These are phyloP conservation scores for Coemansia brasiliensis DNA, from an alignment of 192 early-diverging fungal species.

Conservation along the genomic window DNA sequence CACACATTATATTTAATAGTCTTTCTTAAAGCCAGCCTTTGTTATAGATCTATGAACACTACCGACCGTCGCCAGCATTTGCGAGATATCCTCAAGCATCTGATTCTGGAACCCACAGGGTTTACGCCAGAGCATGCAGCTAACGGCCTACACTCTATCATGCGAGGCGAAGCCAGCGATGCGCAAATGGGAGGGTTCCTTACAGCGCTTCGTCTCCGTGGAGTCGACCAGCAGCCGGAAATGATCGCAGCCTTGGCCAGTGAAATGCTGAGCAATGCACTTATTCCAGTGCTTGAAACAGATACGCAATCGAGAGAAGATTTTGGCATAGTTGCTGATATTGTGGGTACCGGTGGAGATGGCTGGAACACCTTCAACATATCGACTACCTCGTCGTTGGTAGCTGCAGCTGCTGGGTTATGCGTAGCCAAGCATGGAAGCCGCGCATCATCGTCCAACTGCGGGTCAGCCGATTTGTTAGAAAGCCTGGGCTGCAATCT, in stretches of 20 bases:
- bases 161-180: conserved; percentile 73
- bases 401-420: conserved; percentile 88
- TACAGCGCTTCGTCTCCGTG: conserved; percentile 67
- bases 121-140: conserved; percentile 64
- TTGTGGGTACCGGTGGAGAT: conserved; percentile 99
- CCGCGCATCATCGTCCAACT: conserved; percentile 84
- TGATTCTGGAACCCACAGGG: conserved; percentile 61
- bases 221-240: conserved; percentile 70
- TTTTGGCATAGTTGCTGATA: conserved; percentile 68
- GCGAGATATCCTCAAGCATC: conserved; percentile 64
- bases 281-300: conserved; percentile 57
- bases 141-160: conserved; percentile 67
- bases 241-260: conserved; percentile 78
- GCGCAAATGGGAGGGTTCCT: conserved; percentile 91
- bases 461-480: conserved; percentile 92
- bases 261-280: conserved; percentile 71
- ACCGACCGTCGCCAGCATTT: conserved; percentile 22
- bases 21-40: too few species aligned
- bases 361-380: conserved; percentile 98
- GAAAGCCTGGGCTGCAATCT: conserved; percentile 83
- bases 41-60: neutral
- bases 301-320: conserved; percentile 42
- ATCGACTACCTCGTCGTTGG: conserved; percentile 86
- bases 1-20: too few species aligned
- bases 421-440: conserved; percentile 96